phyloP scores from a whole-genome alignment of 495 filamentous ascomycete genomes.

The Neurospora sp. region DNA sequence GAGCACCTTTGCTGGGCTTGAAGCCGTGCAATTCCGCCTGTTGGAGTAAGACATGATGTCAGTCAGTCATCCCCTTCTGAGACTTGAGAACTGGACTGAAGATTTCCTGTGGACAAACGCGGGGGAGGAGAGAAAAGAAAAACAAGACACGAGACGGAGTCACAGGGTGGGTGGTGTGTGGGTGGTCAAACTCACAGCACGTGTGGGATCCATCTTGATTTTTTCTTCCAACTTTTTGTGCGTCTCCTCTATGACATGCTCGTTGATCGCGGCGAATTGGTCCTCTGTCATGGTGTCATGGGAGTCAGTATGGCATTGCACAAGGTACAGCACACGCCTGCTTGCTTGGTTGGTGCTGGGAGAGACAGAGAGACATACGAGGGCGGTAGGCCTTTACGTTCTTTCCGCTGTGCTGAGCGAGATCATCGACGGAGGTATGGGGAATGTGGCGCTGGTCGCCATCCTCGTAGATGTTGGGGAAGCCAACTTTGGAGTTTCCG shows the following conservation, averaged over 20 bases:
- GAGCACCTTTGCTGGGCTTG: conserved; percentile 14
- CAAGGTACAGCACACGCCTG: background rate
- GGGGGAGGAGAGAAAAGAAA: background rate
- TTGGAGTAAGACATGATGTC: background rate
- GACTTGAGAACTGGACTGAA: background rate
- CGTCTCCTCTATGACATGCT: conserved; percentile 4
- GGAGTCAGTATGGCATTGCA: background rate
- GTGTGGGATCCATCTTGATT: conserved; percentile 16
- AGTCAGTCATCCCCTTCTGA: background rate
- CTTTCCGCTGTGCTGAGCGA: conserved; percentile 8
- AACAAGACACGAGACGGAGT: background rate
- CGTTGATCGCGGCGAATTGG: conserved; percentile 10
- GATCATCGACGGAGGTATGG: conserved; percentile 10
- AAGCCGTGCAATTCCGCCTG: conserved; percentile 15
- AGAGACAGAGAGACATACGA: conserved; percentile 6
- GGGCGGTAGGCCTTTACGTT: conserved; percentile 17
- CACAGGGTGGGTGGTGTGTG: background rate
- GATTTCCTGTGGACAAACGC: background rate
- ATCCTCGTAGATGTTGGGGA: conserved; percentile 11
- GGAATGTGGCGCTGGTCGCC: conserved; percentile 12
- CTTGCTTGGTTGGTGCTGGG: background rate
- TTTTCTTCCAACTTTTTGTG: conserved; percentile 4
- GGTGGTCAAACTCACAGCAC: conserved; percentile 6
- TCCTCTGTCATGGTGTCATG: conserved; percentile 4
- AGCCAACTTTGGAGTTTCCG: conserved; percentile 13